These are phyloP conservation scores for Pluteus cervinus DNA, from an alignment of 768 basidiomycete species.

Conservation along the genomic window DNA sequence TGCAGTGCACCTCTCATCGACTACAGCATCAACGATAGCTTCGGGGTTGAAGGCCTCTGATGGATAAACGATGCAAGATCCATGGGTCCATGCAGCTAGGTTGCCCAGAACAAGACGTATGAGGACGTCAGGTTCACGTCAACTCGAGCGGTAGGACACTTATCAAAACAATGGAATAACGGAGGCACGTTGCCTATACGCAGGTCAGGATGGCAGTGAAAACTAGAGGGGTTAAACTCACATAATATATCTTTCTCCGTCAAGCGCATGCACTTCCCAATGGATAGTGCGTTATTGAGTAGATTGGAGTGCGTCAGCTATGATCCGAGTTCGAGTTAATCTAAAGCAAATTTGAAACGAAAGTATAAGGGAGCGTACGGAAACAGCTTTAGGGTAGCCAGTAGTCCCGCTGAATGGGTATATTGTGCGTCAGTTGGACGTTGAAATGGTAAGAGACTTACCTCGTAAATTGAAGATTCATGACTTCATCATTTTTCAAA, in stretches of 20 bases:
- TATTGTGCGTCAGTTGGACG: background rate
- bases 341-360: background rate
- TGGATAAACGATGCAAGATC: constrained; percentile 70
- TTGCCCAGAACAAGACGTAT: constrained; percentile 78
- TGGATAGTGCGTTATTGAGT: constrained; percentile 70
- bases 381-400: constrained; percentile 77
- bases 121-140: constrained; percentile 7
- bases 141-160: constrained; percentile 32
- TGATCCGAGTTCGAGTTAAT: background rate
- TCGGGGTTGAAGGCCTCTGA: constrained; percentile 58
- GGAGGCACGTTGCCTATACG: constrained; percentile 73
- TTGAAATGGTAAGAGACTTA: constrained; percentile 16
- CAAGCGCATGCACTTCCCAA: constrained; percentile 67
- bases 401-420: constrained; percentile 60
- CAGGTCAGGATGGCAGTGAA: background rate
- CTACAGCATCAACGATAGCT: constrained; percentile 66
- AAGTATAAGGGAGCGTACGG: constrained; percentile 36
- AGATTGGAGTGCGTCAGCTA: constrained; percentile 77
- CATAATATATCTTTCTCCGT: constrained; percentile 64
- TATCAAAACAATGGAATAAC: constrained; percentile 86
- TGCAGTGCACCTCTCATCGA: constrained; percentile 65
- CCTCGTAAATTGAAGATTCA: constrained; percentile 87
- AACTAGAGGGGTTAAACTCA: constrained; percentile 22
- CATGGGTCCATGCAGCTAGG: constrained; percentile 71
- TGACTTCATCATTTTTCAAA: constrained; percentile 58